Evolutionary conservation across 345 rosid genomes (phyloP).

Genomic region (Citrus cavaleriei): DNA sequence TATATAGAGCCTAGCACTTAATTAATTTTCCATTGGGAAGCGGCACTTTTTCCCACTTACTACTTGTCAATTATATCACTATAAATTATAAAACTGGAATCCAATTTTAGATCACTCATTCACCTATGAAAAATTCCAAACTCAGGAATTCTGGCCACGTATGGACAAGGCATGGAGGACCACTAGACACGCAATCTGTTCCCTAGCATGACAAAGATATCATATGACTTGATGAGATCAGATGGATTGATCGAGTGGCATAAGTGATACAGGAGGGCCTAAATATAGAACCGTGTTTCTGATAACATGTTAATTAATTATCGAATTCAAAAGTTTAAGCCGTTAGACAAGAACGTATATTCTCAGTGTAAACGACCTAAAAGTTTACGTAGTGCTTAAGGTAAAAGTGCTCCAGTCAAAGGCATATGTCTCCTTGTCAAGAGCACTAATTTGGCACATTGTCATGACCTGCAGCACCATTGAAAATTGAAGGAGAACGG

Average conservation of each 20-base stretch:
- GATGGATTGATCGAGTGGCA: too few relatives aligned
- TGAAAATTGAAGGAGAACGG: not conserved
- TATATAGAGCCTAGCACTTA: slow-evolving; percentile 9
- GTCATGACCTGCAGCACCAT: not conserved
- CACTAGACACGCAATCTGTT: not conserved
- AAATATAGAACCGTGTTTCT: too few relatives aligned
- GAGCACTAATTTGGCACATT: not conserved
- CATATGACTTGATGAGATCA: too few relatives aligned
- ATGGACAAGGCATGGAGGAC: not conserved
- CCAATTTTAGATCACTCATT: not conserved
- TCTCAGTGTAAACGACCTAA: too few relatives aligned
- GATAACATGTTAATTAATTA: too few relatives aligned
- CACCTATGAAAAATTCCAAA: not conserved
- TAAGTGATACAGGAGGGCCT: too few relatives aligned
- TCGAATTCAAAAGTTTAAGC: not conserved
- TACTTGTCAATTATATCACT: not conserved
- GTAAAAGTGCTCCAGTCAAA: not conserved
- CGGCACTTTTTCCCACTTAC: not conserved
- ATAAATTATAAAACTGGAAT: not conserved
- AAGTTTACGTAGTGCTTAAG: not conserved
- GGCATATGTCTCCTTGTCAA: not conserved
- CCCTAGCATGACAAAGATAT: not conserved
- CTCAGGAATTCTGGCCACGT: not conserved
- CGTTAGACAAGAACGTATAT: not conserved
- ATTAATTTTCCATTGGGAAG: not conserved